Evolutionary conservation across 2,329 filamentous ascomycete genomes (phyloP), one percentile per base, ranked within the genome.

Genomic region (Fusarium musae): DNA sequence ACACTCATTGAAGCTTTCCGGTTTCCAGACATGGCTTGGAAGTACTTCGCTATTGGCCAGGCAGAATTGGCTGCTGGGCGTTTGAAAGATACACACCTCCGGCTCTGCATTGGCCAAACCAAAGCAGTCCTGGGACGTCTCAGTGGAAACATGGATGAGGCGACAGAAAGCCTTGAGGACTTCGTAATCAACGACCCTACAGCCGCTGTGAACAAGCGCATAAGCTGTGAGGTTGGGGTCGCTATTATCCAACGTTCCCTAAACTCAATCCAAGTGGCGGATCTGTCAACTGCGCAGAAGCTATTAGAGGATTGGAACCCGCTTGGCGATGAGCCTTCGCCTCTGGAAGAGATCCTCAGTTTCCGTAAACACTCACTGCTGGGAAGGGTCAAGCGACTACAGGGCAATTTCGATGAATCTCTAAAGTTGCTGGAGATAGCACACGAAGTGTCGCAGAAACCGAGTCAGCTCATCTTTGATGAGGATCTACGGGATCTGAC

Each of bases 21-120:
- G 12, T 75, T 76, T 34, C 74, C 74, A 26, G 63, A 61, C n/a
- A 75, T 76, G 69, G 69, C 69, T 26, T 76, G 74, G 74, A 76
- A 73, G 32, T 74, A 76, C 43, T 76, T 76, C 37, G 63, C 69
- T 5, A 59, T 76, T 23, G 60, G 60, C 2, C 69, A 73, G 34
- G 74, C 74, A 30, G 72, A 76, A 32, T 23, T 63, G 56, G 69
- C 61, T 43, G 56, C 69, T 17, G 65, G 60, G 19, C 74, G 66
- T 9, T 53, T 76, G 17, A 72, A 76, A 32, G 66, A 76, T 19
- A 57, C 56, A 5, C 72, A 76, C 44, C 62, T 75, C 53, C 74
- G 69, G 23, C 67, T 60, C 32, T 69, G 71, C 34, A 69, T 76
- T 16, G 60, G 69, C n/a, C 71, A 76, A 34, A 68, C 63, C 34